Percentiles rank a stretch among this genome's conserved stretches.
Conservation (phyloP, 805 yeast genomes). For the Nakazawaea pomicola region DNA sequence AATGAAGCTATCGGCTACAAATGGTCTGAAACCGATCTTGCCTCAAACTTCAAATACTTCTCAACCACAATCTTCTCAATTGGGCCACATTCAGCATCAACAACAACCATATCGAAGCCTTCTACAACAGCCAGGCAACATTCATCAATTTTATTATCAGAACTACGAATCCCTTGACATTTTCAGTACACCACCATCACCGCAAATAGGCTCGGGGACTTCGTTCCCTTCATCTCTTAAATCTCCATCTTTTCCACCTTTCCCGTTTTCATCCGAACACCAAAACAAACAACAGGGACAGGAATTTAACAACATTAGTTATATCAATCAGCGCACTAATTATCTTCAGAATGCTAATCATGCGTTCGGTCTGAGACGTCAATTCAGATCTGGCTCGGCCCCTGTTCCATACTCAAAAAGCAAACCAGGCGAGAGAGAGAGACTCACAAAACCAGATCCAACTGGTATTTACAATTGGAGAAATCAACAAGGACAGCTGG, state of each 20-base stretch:
- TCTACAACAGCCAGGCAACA: no score
- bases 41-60: no score
- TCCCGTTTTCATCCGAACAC: no score
- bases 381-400: background rate
- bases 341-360: constrained; percentile 6
- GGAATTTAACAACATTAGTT: background rate
- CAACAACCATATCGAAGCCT: background rate
- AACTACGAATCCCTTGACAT: background rate
- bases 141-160: background rate
- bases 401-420: no score
- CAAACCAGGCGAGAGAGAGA: no score
- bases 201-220: background rate
- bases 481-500: no score
- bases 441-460: no score
- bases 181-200: constrained; percentile 2
- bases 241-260: no score
- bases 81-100: no score
- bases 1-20: background rate
- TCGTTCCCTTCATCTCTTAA: background rate
- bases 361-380: constrained; percentile 3
- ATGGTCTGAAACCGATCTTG: no score
- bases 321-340: constrained; percentile 1
- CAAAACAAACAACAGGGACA: constrained; percentile 5
- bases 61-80: no score
- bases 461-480: no score